Conservation (phyloP, 2,329 filamentous ascomycete genomes). For the Pyrenophora tritici-repentis region DNA sequence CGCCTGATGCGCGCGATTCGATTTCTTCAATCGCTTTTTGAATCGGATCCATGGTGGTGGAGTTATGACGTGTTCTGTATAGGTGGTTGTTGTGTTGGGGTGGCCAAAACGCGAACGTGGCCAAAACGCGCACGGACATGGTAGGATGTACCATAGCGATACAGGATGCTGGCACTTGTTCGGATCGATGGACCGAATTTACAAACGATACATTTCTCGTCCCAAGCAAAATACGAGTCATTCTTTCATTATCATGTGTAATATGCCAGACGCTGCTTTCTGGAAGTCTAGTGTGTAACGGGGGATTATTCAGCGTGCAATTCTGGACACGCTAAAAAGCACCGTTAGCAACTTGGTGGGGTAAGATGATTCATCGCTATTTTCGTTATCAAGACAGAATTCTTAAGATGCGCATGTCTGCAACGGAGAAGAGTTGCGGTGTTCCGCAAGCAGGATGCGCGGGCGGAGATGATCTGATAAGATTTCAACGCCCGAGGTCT, state of each 20-base stretch:
- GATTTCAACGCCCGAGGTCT: constrained; percentile 23
- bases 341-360: constrained; percentile 1
- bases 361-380: not conserved
- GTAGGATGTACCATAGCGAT: constrained; percentile 1
- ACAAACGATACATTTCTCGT: not conserved
- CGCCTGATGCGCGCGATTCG: too few species aligned
- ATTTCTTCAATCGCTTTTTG: too few species aligned
- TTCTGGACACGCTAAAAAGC: constrained; percentile 3
- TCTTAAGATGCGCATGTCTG: not conserved
- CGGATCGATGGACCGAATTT: not conserved
- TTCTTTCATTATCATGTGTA: too few species aligned
- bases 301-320: constrained; percentile 10
- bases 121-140: too few species aligned
- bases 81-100: too few species aligned
- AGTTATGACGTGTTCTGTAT: too few species aligned
- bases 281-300: too few species aligned
- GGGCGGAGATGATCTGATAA: constrained; percentile 38
- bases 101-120: too few species aligned
- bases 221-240: too few species aligned
- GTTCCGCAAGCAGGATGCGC: constrained; percentile 5
- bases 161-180: not conserved
- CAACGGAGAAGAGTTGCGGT: not conserved
- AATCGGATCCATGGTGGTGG: too few species aligned
- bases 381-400: not conserved
- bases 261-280: too few species aligned